Evolutionary conservation across 108 stramenopile genomes (phyloP).

Genomic region (Schizochytrium sp.): DNA sequence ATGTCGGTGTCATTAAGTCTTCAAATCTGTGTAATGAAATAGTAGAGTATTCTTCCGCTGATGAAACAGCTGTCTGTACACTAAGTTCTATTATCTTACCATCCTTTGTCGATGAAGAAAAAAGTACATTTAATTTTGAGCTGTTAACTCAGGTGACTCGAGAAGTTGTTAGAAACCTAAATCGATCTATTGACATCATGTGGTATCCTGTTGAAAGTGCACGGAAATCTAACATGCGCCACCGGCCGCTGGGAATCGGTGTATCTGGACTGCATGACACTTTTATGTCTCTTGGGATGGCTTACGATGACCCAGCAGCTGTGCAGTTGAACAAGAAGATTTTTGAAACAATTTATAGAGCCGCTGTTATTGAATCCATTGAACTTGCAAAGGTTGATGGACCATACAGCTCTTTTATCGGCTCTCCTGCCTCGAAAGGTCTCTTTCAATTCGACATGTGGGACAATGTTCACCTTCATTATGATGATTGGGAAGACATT

Average conservation of each 20-base stretch:
- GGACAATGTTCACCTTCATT: slow-evolving; percentile 75
- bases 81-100: slow-evolving; percentile 83
- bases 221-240: slow-evolving; percentile 85
- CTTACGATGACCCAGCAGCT: slow-evolving; percentile 88
- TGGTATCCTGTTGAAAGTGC: slow-evolving; percentile 90
- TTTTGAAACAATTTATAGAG: slow-evolving; percentile 99
- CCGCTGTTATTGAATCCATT: slow-evolving; percentile 89
- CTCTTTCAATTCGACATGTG: slow-evolving; percentile 93
- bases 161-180: slow-evolving; percentile 91
- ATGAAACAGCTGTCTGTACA: slow-evolving; percentile 96
- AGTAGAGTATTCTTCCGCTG: slow-evolving; percentile 90
- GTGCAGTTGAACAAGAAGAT: slow-evolving; percentile 90
- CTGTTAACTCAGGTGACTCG: slow-evolving; percentile 87
- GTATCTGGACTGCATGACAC: slow-evolving; percentile 97
- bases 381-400: slow-evolving; percentile 90
- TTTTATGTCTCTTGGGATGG: slow-evolving; percentile 88
- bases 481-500: slow-evolving; percentile 90
- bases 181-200: slow-evolving; percentile 94
- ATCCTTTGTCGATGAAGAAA: background rate
- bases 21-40: slow-evolving; percentile 98
- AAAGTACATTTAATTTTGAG: slow-evolving; percentile 81
- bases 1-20: slow-evolving; percentile 95
- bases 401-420: slow-evolving; percentile 86
- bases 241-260: slow-evolving; percentile 96
- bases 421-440: slow-evolving; percentile 92